Evolutionary conservation across 2,329 filamentous ascomycete genomes (phyloP).

Genomic region (Lachnellula hyalina): DNA sequence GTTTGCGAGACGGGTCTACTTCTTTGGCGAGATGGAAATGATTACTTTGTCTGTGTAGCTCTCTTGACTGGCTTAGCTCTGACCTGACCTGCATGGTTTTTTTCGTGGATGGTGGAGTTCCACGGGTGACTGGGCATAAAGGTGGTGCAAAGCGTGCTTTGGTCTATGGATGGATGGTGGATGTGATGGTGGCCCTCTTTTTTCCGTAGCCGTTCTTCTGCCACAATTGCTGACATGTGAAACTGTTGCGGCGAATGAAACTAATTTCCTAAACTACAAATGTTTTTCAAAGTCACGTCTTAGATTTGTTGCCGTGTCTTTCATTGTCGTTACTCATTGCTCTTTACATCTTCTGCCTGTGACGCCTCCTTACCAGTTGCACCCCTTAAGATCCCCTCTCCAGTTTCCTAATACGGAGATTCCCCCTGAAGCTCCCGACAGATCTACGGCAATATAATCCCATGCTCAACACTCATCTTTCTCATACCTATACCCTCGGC

Average conservation of each 20-base stretch:
- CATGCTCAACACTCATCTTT: neutral
- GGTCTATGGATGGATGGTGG: slow-evolving; percentile 1
- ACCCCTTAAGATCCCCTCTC: too few relatives aligned
- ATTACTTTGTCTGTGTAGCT: slow-evolving; percentile 19
- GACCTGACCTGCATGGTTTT: neutral
- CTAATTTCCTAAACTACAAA: slow-evolving; percentile 16
- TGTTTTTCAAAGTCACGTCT: neutral
- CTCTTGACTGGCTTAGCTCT: slow-evolving; percentile 6
- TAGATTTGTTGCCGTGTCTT: neutral
- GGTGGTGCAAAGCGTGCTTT: neutral
- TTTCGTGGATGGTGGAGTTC: neutral
- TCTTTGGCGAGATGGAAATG: slow-evolving; percentile 6
- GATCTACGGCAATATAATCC: neutral
- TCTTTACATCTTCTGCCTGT: too few relatives aligned
- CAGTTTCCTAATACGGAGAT: too few relatives aligned
- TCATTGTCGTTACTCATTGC: neutral
- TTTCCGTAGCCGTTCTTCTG: slow-evolving; percentile 18
- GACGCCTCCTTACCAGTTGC: too few relatives aligned
- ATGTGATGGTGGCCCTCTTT: slow-evolving; percentile 1
- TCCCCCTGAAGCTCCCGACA: too few relatives aligned
- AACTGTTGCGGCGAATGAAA: slow-evolving; percentile 18
- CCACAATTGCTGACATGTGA: slow-evolving; percentile 18
- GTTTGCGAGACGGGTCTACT: slow-evolving; percentile 12
- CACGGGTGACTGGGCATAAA: neutral
- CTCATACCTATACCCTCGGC: neutral